Evolutionary conservation across 768 basidiomycete species (phyloP).

Genomic region (Suillus ampliporus): DNA sequence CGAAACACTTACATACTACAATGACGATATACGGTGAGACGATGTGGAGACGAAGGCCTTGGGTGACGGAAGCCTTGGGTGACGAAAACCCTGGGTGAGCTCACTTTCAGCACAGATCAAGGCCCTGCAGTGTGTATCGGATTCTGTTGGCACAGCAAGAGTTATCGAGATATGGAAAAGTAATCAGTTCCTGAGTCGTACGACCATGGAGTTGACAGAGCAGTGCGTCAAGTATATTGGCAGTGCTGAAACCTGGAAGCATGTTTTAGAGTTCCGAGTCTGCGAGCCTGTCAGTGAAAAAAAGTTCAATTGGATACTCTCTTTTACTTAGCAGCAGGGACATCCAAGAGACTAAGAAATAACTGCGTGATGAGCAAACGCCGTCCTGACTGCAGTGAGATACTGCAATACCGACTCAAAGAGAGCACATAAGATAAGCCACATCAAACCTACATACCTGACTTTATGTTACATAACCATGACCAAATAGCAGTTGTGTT

Average conservation of each 20-base stretch:
- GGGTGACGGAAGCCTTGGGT: not conserved
- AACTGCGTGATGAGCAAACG: not conserved
- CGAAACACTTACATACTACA: not conserved
- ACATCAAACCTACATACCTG: not conserved
- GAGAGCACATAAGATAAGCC: too few relatives aligned
- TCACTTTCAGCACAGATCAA: not conserved
- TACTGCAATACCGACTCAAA: not conserved
- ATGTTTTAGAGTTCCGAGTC: not conserved
- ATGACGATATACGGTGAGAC: not conserved
- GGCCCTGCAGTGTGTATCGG: not conserved
- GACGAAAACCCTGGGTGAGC: too few relatives aligned
- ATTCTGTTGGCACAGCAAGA: not conserved
- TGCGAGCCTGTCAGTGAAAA: not conserved
- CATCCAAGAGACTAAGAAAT: not conserved
- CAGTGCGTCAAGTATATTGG: not conserved
- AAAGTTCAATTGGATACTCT: not conserved
- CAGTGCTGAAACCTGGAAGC: not conserved
- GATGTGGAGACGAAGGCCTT: not conserved
- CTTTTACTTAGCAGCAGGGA: not conserved
- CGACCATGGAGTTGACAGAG: not conserved
- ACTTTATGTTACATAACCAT: conserved; percentile 2
- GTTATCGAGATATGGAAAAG: not conserved
- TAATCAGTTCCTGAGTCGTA: not conserved
- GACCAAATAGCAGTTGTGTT: not conserved
- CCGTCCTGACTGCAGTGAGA: not conserved